Percentiles rank a stretch among this genome's conserved stretches.
Evolutionary conservation across 2,329 filamentous ascomycete genomes (phyloP).

Genomic region (Penicillium sp.): DNA sequence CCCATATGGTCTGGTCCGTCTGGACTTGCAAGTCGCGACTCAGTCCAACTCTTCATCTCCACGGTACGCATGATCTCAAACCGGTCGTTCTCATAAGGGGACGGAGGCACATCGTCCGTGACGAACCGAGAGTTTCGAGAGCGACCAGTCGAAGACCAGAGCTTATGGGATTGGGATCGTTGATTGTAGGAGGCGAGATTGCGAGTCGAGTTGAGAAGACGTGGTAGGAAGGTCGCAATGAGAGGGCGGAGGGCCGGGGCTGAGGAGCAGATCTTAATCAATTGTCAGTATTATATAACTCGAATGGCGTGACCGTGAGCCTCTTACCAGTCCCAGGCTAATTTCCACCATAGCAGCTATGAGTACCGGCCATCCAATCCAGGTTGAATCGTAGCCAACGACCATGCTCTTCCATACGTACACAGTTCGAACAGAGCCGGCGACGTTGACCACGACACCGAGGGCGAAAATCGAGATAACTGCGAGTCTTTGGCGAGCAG

Average conservation of each 20-base stretch:
- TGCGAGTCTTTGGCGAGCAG: conserved; percentile 35
- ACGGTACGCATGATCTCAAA: conserved; percentile 36
- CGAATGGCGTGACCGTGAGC: neutral
- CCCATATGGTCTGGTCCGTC: conserved; percentile 12
- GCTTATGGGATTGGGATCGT: conserved; percentile 20
- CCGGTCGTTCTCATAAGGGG: conserved; percentile 22
- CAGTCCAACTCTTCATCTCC: conserved; percentile 35
- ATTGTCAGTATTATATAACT: neutral
- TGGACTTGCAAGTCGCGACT: conserved; percentile 21
- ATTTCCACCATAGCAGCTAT: conserved; percentile 35
- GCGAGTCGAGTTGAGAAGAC: conserved; percentile 29
- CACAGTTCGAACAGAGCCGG: conserved; percentile 34
- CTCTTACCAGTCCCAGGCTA: conserved; percentile 34
- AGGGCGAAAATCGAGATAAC: conserved; percentile 40
- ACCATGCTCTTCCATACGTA: conserved; percentile 36
- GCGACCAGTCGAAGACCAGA: conserved; percentile 23
- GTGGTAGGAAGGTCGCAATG: conserved; percentile 32
- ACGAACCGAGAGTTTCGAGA: conserved; percentile 22
- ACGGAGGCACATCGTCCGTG: conserved; percentile 11
- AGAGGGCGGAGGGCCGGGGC: conserved; percentile 38
- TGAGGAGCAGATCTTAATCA: conserved; percentile 35
- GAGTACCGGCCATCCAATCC: conserved; percentile 35
- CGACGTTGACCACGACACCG: conserved; percentile 37
- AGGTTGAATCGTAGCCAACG: conserved; percentile 33
- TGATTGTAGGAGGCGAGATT: conserved; percentile 20